Evolutionary conservation across 257 asterid genomes (phyloP), one percentile per base, ranked within the genome.

Genomic region (Penstemon eatonii): DNA sequence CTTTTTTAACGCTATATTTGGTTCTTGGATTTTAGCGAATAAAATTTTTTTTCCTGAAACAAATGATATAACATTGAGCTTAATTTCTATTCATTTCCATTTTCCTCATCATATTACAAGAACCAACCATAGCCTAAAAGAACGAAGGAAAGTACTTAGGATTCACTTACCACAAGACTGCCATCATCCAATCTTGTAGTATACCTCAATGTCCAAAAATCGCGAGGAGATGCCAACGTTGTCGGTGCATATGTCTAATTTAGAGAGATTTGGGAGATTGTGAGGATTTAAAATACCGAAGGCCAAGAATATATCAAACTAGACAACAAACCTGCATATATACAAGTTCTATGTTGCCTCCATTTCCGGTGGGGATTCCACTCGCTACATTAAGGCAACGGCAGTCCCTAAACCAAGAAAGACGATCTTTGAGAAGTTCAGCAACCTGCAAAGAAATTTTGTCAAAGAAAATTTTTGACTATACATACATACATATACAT

Each of bases 381-480:
- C 91, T 89, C 6, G 83, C 84, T 42, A 91, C 79, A 69, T 91
- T 87, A 65, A 84, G 71, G 78, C 96, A 85, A 40, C 99, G 96
- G 71, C 99, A 94, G 71, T 91, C 97, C 0, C 88, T 91, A 80
- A 75, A 94, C 99, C 99, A 94, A 66, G 96, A 84, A 65, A 86
- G 85, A 68, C 99, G 96, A 87, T 94, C 96, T 91, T 87, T 94
- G 60, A 94, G 96, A 69, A 94, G 81, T 80, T 91, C 96, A 15
- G 95, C 97, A 8, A 94, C 90, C 99, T 94, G 73, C 69, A 75
- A 68, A 12, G 45, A 60, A 46, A 43, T 65, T 7, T 43, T 52
- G n/a, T 6, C 58, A 36, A 38, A 13, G 5, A 15, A 10, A 39
- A 54, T 42, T 18, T 25, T 25, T 25, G 33, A 15, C 43, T 5